Evolutionary conservation across 768 basidiomycete genomes (phyloP), one percentile per base, ranked within the genome.

Genomic region (Mrakia frigida): DNA sequence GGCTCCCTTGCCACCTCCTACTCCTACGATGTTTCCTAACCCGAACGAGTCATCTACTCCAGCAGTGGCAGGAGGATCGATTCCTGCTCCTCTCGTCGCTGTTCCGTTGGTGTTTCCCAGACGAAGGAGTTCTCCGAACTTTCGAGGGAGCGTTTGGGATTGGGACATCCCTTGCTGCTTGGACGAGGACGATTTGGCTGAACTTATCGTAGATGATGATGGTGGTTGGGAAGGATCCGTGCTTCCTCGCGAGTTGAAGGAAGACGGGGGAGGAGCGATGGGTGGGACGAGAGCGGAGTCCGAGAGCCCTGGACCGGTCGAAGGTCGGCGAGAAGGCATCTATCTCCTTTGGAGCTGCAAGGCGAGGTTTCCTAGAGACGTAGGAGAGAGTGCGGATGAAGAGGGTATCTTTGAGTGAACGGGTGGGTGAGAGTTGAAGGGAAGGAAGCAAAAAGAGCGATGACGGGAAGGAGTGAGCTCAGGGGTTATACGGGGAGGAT

Each of bases 91-190:
- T 68, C 65, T 46, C 46, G 69, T 31, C 13, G n/a, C 25, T n/a
- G 41, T 16, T 52, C 28, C 23, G 6, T 13, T 6, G 69, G 13
- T 6, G n/a, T 46, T 70, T 7, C 39, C 68, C 4, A 69, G 37
- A 18, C 41, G 68, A 31, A 70, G 69, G 25, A 70, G 43, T 28
- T 53, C n/a, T n/a, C 50, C 69, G 28, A 70, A 31, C 69, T 70
- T 70, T 18, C 69, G 69, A 50, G 69, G 69, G 28, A 70, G 69
- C 11, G 69, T 70, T 46, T 50, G 69, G 3, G 69, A 70, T 39
- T 68, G 65, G 37, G 65, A 25, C 25, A 68, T 39, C 65, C 23
- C 37, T n/a, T 6, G 65, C 37, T 68, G 65, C 35, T 35, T 41
- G 39, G 65, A 0, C 4, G 63, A 5, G 21, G 63, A 65, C 16